Base-by-base conservation (phyloP, 345 rosid genomes). In the Angophora floribunda region DNA sequence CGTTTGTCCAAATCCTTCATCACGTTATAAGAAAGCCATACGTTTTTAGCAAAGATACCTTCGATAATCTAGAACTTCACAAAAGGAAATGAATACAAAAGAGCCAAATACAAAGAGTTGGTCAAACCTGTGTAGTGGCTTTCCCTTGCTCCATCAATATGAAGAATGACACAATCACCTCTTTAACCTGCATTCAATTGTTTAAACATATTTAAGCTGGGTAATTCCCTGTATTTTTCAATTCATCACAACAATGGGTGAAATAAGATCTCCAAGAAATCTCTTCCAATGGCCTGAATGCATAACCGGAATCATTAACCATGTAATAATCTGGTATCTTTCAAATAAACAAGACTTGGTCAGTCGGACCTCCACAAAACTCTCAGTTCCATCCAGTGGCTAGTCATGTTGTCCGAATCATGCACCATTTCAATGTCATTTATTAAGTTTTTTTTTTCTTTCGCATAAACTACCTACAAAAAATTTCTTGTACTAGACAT, bases 71-170 rank as follows among this genome's bases (percentile, higher is more conserved):
- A 47, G 13, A n/a, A 26, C 59, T 85, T 55, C 22, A 51, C 61
- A 75, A 67, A 47, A 24, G 52, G 87, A 84, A 14, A 16, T 7
- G 6, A 28, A 87, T 87, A 36, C 36, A 85, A 47, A 85, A 88
- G 78, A 63, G 30, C 57, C 80, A 88, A 57, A 50, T 52, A 12
- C 44, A 19, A 45, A 7, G 14, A 61, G 52, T 57, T 55, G 86
- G 85, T 53, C 90, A 75, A 86, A 94, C 99, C 97, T 94, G 94
- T 92, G 88, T 90, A 67, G 99, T 95, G 88, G 99, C 97, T 92
- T 96, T 96, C 85, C 99, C 99, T 87, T 98, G 99, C 90, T 96
- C 99, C 98, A 97, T 95, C 92, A 98, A 90, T 91, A 97, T 95
- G 92, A 95, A 98, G 94, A 94, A 97, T 44, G 96, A 93, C 86